Evolutionary conservation across 129 eudicot genomes (phyloP).

Genomic region (Arctium minus): DNA sequence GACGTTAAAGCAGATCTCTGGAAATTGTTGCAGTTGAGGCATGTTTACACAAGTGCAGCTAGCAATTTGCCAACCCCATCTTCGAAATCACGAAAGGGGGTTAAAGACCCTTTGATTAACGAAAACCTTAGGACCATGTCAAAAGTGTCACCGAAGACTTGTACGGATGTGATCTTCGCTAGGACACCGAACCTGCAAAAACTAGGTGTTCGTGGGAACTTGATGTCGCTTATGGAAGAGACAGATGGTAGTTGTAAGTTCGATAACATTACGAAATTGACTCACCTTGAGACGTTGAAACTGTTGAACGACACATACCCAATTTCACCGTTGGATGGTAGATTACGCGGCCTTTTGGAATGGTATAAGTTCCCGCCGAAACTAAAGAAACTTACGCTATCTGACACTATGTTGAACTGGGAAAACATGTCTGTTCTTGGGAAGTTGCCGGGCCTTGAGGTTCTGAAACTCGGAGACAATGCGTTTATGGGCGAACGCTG

Average conservation of each 20-base stretch:
- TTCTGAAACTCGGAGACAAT: conserved; percentile 46
- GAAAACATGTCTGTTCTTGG: conserved; percentile 43
- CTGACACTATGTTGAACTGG: conserved; percentile 30
- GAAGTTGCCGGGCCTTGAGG: conserved; percentile 42
- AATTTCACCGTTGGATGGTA: conserved; percentile 20
- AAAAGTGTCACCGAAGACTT: too few relatives aligned
- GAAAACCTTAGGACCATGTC: too few relatives aligned
- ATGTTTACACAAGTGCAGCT: conserved; percentile 23
- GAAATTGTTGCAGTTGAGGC: conserved; percentile 18
- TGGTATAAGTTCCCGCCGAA: conserved; percentile 27
- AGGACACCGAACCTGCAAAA: too few relatives aligned
- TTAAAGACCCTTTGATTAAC: background rate
- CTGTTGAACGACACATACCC: conserved; percentile 39
- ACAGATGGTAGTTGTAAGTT: too few relatives aligned
- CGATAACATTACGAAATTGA: too few relatives aligned
- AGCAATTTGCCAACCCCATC: conserved; percentile 2
- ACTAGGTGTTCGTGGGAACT: too few relatives aligned
- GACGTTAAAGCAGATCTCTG: conserved; percentile 2
- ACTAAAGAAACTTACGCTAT: conserved; percentile 18
- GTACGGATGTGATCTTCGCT: too few relatives aligned
- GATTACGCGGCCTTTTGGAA: conserved; percentile 15
- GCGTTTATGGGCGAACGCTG: conserved; percentile 49
- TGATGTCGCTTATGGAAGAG: too few relatives aligned
- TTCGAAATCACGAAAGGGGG: conserved; percentile 1
- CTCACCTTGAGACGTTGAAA: conserved; percentile 42